Evolutionary conservation across 495 filamentous ascomycete species (phyloP), one percentile per base, ranked within the genome.

Genomic region (Aspergillus nanangensis): DNA sequence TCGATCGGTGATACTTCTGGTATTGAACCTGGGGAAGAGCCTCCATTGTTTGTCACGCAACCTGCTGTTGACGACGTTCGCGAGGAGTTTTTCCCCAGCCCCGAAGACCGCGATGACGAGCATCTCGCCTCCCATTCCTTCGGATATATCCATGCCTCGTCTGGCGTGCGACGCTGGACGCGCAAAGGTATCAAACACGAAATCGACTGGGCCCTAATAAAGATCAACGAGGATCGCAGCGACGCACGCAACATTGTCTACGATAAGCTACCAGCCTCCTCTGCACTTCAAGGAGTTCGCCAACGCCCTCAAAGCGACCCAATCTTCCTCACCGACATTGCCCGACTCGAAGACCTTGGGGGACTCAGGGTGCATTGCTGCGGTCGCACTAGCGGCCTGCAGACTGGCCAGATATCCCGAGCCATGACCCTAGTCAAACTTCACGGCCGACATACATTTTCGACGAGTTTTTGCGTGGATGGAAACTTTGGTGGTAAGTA

Each of bases 191-290:
- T 91, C 10, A 75, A 86, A 11, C 92, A 97, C 55, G 92, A 97
- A 61, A 90, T 97, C 48, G 92, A 97, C 61, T 97, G 92, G 92
- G 90, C 91, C 0, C 68, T 97, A 8, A 87, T 97, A 48, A 84
- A 90, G 57, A 85, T 97, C 40, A 67, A 83, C 15, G 70, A 83
- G 7, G 74, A 81, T 14, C 80, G 92, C 10, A 70, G 82, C 42
- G 85, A 88, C n/a, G 70, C 75, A 0, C 74, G 79, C 32, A 95
- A 95, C 52, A 65, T 79, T 11, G 81, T 82, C 31, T 63, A 76
- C 47, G 67, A 77, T 41, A 70, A 72, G n/a, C 52, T 64, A 9
- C 57, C 38, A 51, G 61, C 47, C 62, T 60, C 63, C 42, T 48
- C 51, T 8, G 48, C 25, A 37, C 43, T 38, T 4, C 51, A 49